phyloP scores from a whole-genome alignment of 306 rosid genomes.

The Malus asiatica region DNA sequence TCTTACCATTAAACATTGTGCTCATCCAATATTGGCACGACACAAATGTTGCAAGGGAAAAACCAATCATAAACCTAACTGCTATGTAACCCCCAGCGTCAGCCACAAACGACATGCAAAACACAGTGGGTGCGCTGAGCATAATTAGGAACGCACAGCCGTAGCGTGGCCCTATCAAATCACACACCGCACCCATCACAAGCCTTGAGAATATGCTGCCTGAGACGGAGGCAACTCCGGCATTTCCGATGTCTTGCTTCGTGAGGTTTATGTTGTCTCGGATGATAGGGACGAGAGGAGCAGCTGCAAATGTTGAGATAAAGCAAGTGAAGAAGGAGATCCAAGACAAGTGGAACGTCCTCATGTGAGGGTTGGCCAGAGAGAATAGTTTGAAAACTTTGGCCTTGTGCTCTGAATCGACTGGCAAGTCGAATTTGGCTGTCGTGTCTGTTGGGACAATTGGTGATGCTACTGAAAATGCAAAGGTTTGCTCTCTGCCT shows the following conservation, averaged over 20 bases:
- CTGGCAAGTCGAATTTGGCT: conserved; percentile 60
- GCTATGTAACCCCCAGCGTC: conserved; percentile 57
- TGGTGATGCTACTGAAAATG: conserved; percentile 65
- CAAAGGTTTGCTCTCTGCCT: conserved; percentile 60
- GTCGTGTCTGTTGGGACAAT: conserved; percentile 59
- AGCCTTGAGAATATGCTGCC: conserved; percentile 87
- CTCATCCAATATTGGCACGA: conserved; percentile 99
- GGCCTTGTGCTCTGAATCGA: conserved; percentile 77
- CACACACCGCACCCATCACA: conserved; percentile 73
- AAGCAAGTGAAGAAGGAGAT: conserved; percentile 85
- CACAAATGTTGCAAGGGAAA: conserved; percentile 82
- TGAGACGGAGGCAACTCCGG: conserved; percentile 81
- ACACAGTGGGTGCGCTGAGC: conserved; percentile 65
- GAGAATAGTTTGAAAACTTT: conserved; percentile 70
- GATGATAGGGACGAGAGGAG: conserved; percentile 69
- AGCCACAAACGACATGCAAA: conserved; percentile 67
- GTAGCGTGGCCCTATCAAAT: conserved; percentile 67
- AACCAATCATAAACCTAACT: conserved; percentile 80
- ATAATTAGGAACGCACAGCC: conserved; percentile 72
- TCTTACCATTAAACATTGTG: conserved; percentile 76
- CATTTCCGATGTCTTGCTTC: conserved; percentile 72
- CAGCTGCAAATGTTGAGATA: conserved; percentile 79
- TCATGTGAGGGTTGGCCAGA: conserved; percentile 82
- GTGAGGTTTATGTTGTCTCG: conserved; percentile 78
- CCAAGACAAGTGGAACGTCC: conserved; percentile 96